Conservation (phyloP, 2,329 filamentous ascomycete genomes). For the Apiospora phragmitis region DNA sequence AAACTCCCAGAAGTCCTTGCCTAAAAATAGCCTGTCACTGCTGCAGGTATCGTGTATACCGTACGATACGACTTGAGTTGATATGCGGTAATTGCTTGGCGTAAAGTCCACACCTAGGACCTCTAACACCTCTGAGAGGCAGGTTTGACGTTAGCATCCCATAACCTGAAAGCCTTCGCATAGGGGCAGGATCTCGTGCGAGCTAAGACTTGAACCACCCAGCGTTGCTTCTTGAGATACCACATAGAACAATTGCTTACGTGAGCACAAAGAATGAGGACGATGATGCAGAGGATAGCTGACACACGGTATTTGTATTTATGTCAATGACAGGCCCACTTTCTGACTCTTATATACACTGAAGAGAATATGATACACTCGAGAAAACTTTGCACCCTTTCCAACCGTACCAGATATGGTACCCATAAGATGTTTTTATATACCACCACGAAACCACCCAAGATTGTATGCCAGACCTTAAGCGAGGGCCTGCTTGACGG, state of each 20-base stretch:
- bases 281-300: background rate
- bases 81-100: background rate
- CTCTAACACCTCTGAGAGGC: no score
- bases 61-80: background rate
- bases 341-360: background rate
- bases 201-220: no score
- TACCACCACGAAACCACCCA: background rate
- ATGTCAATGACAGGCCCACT: background rate
- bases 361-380: constrained; percentile 1
- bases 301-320: background rate
- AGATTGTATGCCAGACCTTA: background rate
- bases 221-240: no score
- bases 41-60: background rate
- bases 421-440: background rate
- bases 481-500: constrained; percentile 22
- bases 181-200: background rate
- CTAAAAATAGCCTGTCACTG: background rate
- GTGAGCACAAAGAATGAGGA: background rate
- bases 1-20: background rate
- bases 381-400: background rate
- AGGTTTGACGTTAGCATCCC: background rate
- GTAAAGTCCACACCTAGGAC: no score
- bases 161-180: background rate
- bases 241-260: no score
- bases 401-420: background rate